A percentile compares a stretch with the other conserved stretches of the same genome.
Conservation (phyloP, 2,329 filamentous ascomycete genomes). For the Alternaria tenuissima region DNA sequence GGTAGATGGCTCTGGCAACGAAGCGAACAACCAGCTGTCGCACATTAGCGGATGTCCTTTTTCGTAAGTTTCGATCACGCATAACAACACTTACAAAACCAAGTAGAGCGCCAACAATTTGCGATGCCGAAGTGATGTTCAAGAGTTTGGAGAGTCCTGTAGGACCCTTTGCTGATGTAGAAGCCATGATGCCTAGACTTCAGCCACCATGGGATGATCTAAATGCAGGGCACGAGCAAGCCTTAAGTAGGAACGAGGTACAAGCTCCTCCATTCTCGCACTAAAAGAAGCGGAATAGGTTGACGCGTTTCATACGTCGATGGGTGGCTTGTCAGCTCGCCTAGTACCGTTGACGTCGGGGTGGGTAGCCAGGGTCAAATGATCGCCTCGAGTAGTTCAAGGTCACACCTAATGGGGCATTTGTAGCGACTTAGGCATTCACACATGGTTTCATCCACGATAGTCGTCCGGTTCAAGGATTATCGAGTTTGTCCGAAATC, state of each 20-base stretch:
- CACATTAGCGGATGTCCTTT: conserved; percentile 3
- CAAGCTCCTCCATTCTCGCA: background rate
- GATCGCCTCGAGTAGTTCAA: background rate
- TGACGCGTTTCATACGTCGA: background rate
- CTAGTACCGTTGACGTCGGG: conserved; percentile 3
- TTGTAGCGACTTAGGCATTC: background rate
- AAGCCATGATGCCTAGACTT: conserved; percentile 9
- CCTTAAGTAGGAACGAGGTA: background rate
- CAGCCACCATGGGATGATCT: background rate
- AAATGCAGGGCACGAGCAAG: background rate
- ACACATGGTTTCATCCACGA: background rate
- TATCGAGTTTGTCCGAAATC: background rate
- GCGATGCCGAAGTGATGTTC: conserved; percentile 7
- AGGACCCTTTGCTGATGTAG: conserved; percentile 4
- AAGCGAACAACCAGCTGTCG: conserved; percentile 23
- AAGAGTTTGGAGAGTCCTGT: conserved; percentile 3
- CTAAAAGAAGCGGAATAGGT: background rate
- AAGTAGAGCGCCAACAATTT: conserved; percentile 8
- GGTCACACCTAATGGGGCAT: background rate
- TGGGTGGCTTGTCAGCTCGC: background rate
- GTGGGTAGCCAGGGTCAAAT: background rate
- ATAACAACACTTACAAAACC: conserved; percentile 11
- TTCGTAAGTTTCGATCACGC: background rate
- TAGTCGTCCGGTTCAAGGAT: background rate
- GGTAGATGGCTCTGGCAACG: conserved; percentile 42